Conservation (phyloP, 2,329 filamentous ascomycete genomes). For the Berkeleyomyces rouxiae region DNA sequence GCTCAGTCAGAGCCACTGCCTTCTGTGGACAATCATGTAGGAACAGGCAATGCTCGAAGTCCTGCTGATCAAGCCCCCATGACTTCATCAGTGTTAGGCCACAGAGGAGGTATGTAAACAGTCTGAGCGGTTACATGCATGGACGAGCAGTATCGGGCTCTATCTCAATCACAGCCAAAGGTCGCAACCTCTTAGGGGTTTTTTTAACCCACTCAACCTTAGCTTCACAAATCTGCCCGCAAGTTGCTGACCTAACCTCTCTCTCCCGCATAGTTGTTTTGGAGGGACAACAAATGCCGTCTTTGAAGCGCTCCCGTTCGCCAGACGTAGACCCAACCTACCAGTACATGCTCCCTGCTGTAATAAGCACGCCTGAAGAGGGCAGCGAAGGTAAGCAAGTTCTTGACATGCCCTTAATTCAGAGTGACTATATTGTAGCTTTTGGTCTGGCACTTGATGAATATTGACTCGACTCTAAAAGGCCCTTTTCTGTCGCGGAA, state of each 20-base stretch:
- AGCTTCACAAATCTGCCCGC: neutral
- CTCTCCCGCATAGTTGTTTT: neutral
- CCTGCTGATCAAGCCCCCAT: too few relatives aligned
- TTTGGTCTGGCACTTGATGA: too few relatives aligned
- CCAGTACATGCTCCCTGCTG: slow-evolving; percentile 4
- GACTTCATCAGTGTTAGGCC: too few relatives aligned
- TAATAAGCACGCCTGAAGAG: slow-evolving; percentile 36
- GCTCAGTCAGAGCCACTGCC: neutral
- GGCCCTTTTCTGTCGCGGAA: neutral
- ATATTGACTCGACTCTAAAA: neutral
- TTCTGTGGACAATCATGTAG: neutral
- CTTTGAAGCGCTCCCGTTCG: slow-evolving; percentile 9
- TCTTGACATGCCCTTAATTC: neutral
- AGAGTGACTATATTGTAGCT: too few relatives aligned
- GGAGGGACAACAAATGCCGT: slow-evolving; percentile 1
- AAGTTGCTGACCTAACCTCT: neutral
- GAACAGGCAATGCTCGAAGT: neutral
- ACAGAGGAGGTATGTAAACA: too few relatives aligned
- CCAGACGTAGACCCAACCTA: slow-evolving; percentile 3
- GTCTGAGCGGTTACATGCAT: too few relatives aligned
- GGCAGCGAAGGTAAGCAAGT: slow-evolving; percentile 43
- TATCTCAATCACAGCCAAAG: too few relatives aligned
- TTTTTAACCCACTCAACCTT: too few relatives aligned
- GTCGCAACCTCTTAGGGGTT: too few relatives aligned
- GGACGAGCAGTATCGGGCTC: too few relatives aligned